Base-by-base conservation (phyloP, 139 green algal species). In the Zygnema cylindricum region DNA sequence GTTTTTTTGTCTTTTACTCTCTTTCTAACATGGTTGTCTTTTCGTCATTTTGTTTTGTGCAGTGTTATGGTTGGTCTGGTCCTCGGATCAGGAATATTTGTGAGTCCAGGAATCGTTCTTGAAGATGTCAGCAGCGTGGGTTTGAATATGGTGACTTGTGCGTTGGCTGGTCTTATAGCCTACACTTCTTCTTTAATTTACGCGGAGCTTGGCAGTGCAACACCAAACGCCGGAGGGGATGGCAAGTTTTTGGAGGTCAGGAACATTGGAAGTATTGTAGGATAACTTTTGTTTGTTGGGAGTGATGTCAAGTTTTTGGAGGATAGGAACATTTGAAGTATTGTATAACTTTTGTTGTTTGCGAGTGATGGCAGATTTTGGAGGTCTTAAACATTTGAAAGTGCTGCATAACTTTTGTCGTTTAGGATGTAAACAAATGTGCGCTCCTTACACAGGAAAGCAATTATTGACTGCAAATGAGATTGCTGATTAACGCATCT, bases 11-110 rank as follows among this genome's bases (percentile, higher is more conserved):
- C n/a, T n/a, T n/a, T n/a, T n/a, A n/a, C n/a, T n/a, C n/a, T n/a
- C n/a, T n/a, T n/a, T n/a, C n/a, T n/a, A 73, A 30, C 30, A 73
- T 25, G 57, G 57, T 30, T 73, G 30, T 73, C 57, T 73, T 35
- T 73, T 73, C 25, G 30, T 25, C 30, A 30, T 81, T 81, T 81
- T 16, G 21, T 16, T 21, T 81, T 16, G 16, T 85, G 77, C 83
- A 90, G 85, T 38, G 57, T 90, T 33, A 49, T 90, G 23, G 43
- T 90, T 25, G 77, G 77, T 49, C 40, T 86, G 32, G 42, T 90
- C 22, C 25, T 90, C 21, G 85, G 85, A 21, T 88, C 77, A 49
- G 85, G 85, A 1, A 89, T 90, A 32, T 90, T 90, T 89, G 85
- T 78, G 25, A 89, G 40, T 38, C 85, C 85, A 23, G 85, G 85